Evolutionary conservation across 176 grass and related monocot genomes (phyloP).

Genomic region (Calamus simplicifolius): DNA sequence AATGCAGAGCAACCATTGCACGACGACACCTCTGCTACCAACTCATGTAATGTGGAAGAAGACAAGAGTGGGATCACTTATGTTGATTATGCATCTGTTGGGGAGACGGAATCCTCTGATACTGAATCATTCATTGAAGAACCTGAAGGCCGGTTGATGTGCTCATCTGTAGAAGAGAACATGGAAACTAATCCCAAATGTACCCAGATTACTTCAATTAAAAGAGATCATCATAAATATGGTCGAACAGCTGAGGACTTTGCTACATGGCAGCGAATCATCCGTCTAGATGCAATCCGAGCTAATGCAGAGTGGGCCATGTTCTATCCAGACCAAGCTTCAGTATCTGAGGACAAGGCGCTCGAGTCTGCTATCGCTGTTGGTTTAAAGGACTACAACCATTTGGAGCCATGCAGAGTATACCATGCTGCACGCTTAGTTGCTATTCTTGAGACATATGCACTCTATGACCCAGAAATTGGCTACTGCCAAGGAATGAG

Average conservation of each 20-base stretch:
- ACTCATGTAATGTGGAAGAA: conserved; percentile 28
- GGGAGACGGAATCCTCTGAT: conserved; percentile 73
- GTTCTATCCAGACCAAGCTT: conserved; percentile 44
- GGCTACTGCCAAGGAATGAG: conserved; percentile 99
- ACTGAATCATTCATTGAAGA: conserved; percentile 82
- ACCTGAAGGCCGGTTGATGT: conserved; percentile 31
- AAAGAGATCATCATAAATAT: conserved; percentile 42
- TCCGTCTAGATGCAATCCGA: conserved; percentile 80
- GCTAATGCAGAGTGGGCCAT: conserved; percentile 72
- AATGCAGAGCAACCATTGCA: conserved; percentile 36
- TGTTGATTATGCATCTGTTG: conserved; percentile 36
- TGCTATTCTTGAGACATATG: conserved; percentile 73
- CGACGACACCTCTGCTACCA: conserved; percentile 1
- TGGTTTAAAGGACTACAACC: conserved; percentile 64
- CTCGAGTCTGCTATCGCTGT: conserved; percentile 39
- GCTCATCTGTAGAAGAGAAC: conserved; percentile 32
- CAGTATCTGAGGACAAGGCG: conserved; percentile 52
- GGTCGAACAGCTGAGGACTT: conserved; percentile 65
- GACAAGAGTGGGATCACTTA: conserved; percentile 17
- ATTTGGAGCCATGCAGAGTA: conserved; percentile 67
- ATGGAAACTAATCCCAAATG: conserved; percentile 50
- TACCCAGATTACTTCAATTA: conserved; percentile 42
- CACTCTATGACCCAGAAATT: conserved; percentile 71
- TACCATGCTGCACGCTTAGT: conserved; percentile 76
- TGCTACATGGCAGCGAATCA: conserved; percentile 81